These are phyloP conservation scores for Phytophthora ohioensis DNA, from an alignment of 352 stramenopile genomes.

Conservation along the genomic window DNA sequence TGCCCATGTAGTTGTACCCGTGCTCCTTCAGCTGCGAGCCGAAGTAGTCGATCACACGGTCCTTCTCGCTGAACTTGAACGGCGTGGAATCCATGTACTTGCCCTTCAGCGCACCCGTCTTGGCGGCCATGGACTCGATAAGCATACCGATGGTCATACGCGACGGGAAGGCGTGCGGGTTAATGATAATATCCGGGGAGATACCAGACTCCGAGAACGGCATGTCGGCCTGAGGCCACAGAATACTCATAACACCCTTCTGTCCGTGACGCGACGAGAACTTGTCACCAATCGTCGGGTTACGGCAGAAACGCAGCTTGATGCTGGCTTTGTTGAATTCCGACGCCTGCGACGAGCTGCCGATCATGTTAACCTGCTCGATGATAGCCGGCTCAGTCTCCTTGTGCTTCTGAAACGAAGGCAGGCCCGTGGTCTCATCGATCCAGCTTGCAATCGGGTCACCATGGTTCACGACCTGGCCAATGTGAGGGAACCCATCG, in stretches of 20 bases:
- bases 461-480: conserved; percentile 94
- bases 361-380: conserved; percentile 94
- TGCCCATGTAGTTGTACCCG: conserved; percentile 99
- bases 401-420: conserved; percentile 97
- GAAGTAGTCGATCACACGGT: conserved; percentile 99
- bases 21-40: conserved; percentile 97
- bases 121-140: conserved; percentile 99
- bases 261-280: conserved; percentile 99
- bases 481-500: conserved; percentile 97
- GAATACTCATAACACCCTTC: conserved; percentile 99
- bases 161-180: conserved; percentile 98
- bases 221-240: conserved; percentile 99
- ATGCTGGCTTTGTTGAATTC: conserved; percentile 93
- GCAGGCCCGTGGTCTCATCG: conserved; percentile 94
- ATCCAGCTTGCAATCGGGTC: conserved; percentile 97
- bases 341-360: conserved; percentile 66
- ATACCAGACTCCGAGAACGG: conserved; percentile 99
- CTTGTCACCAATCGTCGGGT: conserved; percentile 99
- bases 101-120: conserved; percentile 98
- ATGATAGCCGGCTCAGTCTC: conserved; percentile 97
- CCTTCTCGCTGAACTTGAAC: conserved; percentile 99
- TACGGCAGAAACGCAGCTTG: conserved; percentile 98
- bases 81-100: conserved; percentile 98
- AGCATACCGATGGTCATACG: conserved; percentile 98
- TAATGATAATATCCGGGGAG: conserved; percentile 99